Conservation (phyloP, 345 rosid species). For the Moringa oleifera region DNA sequence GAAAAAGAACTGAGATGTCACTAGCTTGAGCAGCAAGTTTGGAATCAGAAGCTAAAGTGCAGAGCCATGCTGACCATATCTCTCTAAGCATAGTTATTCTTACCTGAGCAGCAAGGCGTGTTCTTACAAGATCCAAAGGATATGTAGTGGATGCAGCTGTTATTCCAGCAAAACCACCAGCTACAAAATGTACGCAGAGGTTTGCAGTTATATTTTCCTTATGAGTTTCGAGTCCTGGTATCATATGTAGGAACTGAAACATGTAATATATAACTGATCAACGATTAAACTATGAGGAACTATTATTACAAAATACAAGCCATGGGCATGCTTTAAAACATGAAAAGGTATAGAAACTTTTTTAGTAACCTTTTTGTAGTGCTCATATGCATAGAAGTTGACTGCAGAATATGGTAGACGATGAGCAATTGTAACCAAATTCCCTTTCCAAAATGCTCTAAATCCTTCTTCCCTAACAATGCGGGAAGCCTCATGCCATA, state of each 20-base stretch:
- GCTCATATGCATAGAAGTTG: constrained; percentile 86
- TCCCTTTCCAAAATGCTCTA: constrained; percentile 95
- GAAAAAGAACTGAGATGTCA: background rate
- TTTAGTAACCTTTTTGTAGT: constrained; percentile 38
- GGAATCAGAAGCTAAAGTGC: background rate
- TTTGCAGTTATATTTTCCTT: constrained; percentile 43
- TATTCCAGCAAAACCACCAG: constrained; percentile 92
- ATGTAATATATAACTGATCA: constrained; percentile 6
- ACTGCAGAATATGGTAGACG: constrained; percentile 90
- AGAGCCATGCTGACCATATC: background rate
- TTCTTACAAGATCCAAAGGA: constrained; percentile 97
- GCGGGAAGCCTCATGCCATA: constrained; percentile 83
- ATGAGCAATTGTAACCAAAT: constrained; percentile 89
- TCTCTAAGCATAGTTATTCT: background rate
- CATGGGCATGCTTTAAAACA: background rate
- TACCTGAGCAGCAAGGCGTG: constrained; percentile 97
- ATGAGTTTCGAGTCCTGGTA: constrained; percentile 46
- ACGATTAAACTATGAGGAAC: background rate
- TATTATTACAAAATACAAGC: background rate
- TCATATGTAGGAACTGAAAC: constrained; percentile 51
- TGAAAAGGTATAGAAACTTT: background rate
- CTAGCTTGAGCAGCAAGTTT: background rate
- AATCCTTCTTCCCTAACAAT: constrained; percentile 80
- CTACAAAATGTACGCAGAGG: constrained; percentile 65
- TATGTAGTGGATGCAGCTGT: constrained; percentile 95